Evolutionary conservation across 139 green algal genomes (phyloP), one percentile per base, ranked within the genome.

Genomic region (Volvox reticuliferus): DNA sequence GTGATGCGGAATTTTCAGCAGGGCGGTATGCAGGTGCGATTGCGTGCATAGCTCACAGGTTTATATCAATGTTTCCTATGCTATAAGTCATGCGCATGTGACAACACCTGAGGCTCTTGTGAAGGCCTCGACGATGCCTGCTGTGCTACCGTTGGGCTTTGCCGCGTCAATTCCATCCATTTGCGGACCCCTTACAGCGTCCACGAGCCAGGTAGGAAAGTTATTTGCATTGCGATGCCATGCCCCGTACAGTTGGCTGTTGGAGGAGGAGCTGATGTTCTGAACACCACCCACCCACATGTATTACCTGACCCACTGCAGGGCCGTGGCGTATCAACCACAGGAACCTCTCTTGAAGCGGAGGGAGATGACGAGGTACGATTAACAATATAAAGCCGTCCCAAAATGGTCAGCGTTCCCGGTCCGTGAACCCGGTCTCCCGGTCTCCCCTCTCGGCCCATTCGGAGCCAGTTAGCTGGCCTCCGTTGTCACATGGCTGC

Each of bases 311-410:
- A 55, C 65, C 22, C 71, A 32, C 33, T 33, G 81, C 81, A 87
- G 81, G 30, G 62, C 81, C 81, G 81, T 17, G 81, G 81, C 13
- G 30, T 77, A 1, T 76, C 81, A 18, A 35, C 81, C 18, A 33
- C 61, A 26, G 61, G 33, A 0, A 16, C 67, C 18, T 14, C 81
- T 13, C 37, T 75, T 32, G 81, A 87, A 6, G 81, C 30, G 1
- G 81, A 87, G 6, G 81, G 81, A 55, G 81, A 87, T 9, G 81
- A 87, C 3, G n/a, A 67, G 9, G 81, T 87, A 77, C 35, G 80
- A 79, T 30, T 55, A 55, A 55, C 44, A 55, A 14, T 55, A 55
- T 55, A 5, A 9, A 9, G 5, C 9, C 9, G 44, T 55, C 5
- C 44, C 44, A 14, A 55, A 55, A 9, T n/a, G 44, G 44, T 14